Evolutionary conservation across 176 grass and related monocot species (phyloP), one percentile per base, ranked within the genome.

Genomic region (Themeda triandra): DNA sequence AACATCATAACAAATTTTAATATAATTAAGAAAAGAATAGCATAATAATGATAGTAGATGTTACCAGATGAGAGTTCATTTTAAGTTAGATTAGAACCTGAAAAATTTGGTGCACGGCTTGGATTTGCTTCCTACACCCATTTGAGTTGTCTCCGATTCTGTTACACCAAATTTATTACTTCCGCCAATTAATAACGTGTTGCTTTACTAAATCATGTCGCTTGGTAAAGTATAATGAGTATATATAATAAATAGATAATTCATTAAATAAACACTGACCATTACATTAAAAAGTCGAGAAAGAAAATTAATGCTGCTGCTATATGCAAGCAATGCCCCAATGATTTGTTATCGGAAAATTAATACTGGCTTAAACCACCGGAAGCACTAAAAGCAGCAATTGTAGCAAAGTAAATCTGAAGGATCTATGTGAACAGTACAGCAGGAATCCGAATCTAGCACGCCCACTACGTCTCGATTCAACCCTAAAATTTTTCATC

Each of bases 51-150:
- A 59, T 18, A 73, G 27, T 82, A 93, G 68, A 91, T 78, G 85
- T 90, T 92, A 93, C 85, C 83, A 92, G 76, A 63, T 85, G 82
- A 59, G 89, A 89, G 80, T 98, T 83, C 67, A 73, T 92, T 91
- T 91, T 95, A 94, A 75, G 86, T 90, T 80, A 88, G 88, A 93
- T 94, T 98, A 88, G 79, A 98, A 95, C 95, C 95, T 98, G 95
- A 98, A 98, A 95, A 98, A 95, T 90, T 98, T 98, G 91, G 95
- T 98, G 95, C 95, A 98, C 79, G 92, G 95, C 92, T 98, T 98
- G 87, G 78, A 95, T 95, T 98, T 98, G 95, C 95, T 98, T 90
- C 95, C 95, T 92, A 98, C 81, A 92, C 91, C 93, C 86, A 66
- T 76, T 94, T 89, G 92, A 81, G 80, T 80, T 56, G 89, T 90